Percentiles rank a stretch among this genome's conserved stretches.
Evolutionary conservation across 2,329 filamentous ascomycete genomes (phyloP).

Genomic region (Pestalotiopsis fici): DNA sequence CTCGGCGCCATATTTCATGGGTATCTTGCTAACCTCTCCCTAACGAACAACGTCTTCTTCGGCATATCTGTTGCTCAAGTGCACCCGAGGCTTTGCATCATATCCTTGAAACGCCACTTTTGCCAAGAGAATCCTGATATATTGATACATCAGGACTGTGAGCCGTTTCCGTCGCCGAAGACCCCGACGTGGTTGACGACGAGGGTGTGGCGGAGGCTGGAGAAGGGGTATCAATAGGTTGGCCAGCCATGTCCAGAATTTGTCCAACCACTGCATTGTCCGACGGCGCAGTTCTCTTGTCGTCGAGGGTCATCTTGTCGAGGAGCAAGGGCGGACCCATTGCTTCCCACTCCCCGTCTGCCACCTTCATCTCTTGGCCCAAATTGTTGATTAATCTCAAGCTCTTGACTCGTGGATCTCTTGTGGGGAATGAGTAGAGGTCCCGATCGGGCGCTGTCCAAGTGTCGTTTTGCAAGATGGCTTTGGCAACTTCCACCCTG

Average conservation of each 20-base stretch:
- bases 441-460: slow-evolving; percentile 37
- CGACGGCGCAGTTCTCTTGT: not conserved
- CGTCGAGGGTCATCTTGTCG: not conserved
- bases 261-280: not conserved
- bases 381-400: slow-evolving; percentile 16
- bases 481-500: slow-evolving; percentile 35
- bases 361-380: not conserved
- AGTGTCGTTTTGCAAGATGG: slow-evolving; percentile 44
- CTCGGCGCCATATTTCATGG: too few relatives aligned
- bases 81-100: not conserved
- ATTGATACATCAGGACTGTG: not conserved
- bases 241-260: not conserved
- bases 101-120: not conserved
- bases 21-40: too few relatives aligned
- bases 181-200: not conserved
- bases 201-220: not conserved
- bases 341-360: not conserved
- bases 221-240: not conserved
- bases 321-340: not conserved
- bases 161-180: not conserved
- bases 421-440: slow-evolving; percentile 18
- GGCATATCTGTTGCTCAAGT: not conserved
- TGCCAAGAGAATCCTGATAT: not conserved
- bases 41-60: not conserved
- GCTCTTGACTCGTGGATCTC: slow-evolving; percentile 20